A percentile compares a stretch with the other conserved stretches of the same genome.
Evolutionary conservation across 2,329 filamentous ascomycete species (phyloP).

Genomic region (Sporothrix humicola): DNA sequence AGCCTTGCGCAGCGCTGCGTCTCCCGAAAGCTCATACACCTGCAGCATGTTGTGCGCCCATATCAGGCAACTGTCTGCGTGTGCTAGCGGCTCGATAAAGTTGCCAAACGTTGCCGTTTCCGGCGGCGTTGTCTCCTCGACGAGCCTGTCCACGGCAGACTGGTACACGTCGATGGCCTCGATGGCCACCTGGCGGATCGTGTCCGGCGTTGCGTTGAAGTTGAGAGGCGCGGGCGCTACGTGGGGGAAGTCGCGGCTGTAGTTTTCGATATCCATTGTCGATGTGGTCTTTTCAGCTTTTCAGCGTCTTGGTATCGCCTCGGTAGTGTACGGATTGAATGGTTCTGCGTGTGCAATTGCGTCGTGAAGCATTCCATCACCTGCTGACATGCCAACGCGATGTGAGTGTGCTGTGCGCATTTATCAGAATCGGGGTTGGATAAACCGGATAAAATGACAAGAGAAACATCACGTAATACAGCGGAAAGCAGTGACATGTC

Average conservation of each 20-base stretch:
- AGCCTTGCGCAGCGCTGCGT: not conserved
- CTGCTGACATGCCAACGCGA: not conserved
- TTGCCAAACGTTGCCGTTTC: not conserved
- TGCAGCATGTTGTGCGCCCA: constrained; percentile 3
- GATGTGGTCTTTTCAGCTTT: not conserved
- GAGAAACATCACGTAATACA: not conserved
- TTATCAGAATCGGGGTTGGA: not conserved
- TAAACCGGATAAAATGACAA: constrained; percentile 6
- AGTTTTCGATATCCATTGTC: constrained; percentile 7
- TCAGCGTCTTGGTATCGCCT: not conserved
- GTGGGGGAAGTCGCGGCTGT: not conserved
- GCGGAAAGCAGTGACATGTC: constrained; percentile 6
- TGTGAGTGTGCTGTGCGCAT: not conserved
- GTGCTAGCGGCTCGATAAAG: not conserved
- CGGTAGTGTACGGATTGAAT: not conserved
- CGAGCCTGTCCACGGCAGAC: not conserved
- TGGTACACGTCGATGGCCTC: not conserved
- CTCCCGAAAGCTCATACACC: constrained; percentile 4
- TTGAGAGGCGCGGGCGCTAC: not conserved
- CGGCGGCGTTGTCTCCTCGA: not conserved
- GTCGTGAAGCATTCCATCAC: not conserved
- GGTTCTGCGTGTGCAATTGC: not conserved
- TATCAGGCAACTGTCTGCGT: not conserved
- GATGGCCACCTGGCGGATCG: not conserved
- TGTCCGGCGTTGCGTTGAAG: not conserved